Conservation (phyloP, 2,329 filamentous ascomycete genomes). For the Alternaria solani region DNA sequence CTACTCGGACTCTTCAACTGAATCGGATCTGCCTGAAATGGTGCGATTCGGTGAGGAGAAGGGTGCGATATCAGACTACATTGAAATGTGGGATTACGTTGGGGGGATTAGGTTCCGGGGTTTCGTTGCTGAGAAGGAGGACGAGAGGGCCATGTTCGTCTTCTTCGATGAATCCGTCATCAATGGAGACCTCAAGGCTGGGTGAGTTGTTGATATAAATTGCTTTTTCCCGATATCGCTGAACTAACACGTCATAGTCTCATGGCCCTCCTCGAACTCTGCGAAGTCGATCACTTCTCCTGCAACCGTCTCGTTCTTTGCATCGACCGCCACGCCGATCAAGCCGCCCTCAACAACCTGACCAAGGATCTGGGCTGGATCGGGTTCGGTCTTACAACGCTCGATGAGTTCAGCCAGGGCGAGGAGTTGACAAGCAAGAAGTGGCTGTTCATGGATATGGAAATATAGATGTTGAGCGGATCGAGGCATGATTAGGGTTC, state of each 20-base stretch:
- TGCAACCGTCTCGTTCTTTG: conserved; percentile 83
- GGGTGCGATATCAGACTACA: conserved; percentile 65
- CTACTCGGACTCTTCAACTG: conserved; percentile 35
- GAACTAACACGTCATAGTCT: conserved; percentile 52
- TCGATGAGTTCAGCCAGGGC: conserved; percentile 75
- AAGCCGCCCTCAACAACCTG: conserved; percentile 70
- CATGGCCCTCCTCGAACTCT: conserved; percentile 89
- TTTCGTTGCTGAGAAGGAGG: conserved; percentile 76
- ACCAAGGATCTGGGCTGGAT: conserved; percentile 91
- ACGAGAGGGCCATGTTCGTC: conserved; percentile 80
- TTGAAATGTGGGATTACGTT: conserved; percentile 86
- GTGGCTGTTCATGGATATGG: conserved; percentile 91
- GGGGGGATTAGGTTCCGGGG: conserved; percentile 85
- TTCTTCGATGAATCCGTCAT: conserved; percentile 82
- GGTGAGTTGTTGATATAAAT: conserved; percentile 64
- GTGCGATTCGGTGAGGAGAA: conserved; percentile 21
- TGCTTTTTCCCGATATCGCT: neutral
- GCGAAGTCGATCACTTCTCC: conserved; percentile 72
- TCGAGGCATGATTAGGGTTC: neutral
- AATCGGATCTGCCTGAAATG: conserved; percentile 45
- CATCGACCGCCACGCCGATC: conserved; percentile 73
- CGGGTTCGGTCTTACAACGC: conserved; percentile 82
- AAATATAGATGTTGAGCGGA: conserved; percentile 62
- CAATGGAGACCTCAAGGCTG: conserved; percentile 82
- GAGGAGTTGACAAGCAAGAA: conserved; percentile 71